phyloP scores from a whole-genome alignment of 2,329 filamentous ascomycete species.

The Fusarium sp. region DNA sequence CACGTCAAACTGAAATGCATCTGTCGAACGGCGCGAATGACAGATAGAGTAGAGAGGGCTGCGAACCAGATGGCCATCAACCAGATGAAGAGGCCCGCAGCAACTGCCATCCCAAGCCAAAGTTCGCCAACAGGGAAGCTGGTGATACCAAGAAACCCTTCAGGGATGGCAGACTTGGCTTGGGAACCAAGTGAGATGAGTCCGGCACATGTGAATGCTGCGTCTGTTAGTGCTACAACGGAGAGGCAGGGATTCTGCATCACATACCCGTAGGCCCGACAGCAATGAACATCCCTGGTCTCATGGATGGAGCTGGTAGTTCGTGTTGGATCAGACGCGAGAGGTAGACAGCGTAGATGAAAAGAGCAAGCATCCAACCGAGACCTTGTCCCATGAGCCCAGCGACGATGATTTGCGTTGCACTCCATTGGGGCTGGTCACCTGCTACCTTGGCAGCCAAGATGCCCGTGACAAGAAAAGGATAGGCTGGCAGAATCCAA shows the following conservation, averaged over 20 bases:
- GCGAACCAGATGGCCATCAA: conserved; percentile 24
- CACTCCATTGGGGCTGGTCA: conserved; percentile 15
- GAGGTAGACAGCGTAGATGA: conserved; percentile 20
- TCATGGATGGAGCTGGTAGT: neutral
- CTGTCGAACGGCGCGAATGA: neutral
- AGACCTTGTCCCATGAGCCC: conserved; percentile 22
- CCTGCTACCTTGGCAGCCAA: conserved; percentile 15
- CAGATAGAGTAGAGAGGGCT: neutral
- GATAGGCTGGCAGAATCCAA: conserved; percentile 22
- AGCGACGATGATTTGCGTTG: conserved; percentile 14
- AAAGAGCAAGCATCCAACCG: conserved; percentile 24
- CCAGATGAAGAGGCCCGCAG: conserved; percentile 21
- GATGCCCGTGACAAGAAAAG: conserved; percentile 21
- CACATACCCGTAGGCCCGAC: conserved; percentile 18
- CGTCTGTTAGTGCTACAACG: accelerated
- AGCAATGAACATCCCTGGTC: conserved; percentile 16
- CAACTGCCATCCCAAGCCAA: conserved; percentile 11
- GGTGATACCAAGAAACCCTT: conserved; percentile 1
- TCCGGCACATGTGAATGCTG: conserved; percentile 12
- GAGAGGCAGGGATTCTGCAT: accelerated
- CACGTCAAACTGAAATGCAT: conserved; percentile 18
- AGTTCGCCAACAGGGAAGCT: conserved; percentile 11
- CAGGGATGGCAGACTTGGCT: conserved; percentile 3
- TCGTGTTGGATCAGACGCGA: conserved; percentile 20
- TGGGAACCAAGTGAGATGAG: conserved; percentile 12